Evolutionary conservation across 129 eudicot genomes (phyloP), one percentile per base, ranked within the genome.

Genomic region (Arctium minus): DNA sequence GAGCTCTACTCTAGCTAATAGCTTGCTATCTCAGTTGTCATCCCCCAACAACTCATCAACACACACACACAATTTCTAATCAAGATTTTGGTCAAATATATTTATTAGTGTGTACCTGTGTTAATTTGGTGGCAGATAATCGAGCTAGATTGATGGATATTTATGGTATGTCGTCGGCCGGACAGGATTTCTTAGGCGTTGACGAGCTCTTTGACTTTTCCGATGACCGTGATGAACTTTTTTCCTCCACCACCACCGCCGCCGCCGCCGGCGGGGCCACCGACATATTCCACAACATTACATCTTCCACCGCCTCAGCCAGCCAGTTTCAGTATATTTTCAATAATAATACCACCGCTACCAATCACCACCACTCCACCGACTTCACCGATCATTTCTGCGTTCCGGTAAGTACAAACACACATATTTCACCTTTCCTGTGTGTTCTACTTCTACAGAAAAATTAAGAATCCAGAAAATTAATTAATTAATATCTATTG

Each of bases 201-300:
- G 95, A 89, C 71, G 92, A 89, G 22, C 83, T 91, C 42, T 40
- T 91, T 8, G 91, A 91, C 84, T 83, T 91, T 48, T 86, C 95
- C 18, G 88, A 77, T 40, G 89, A 86, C 30, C 53, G 89, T 29
- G 88, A 87, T n/a, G 68, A 85, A 36, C 68, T 76, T 78, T 70
- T 71, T 46, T 67, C 82, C 77, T 9, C 90, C 65, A 0, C 88
- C 74, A 13, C 85, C 72, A 5, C 83, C 73, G 69, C 76, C 38
- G n/a, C 82, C 80, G 17, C 72, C 65, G 11, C 70, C 33, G 36
- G 11, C 30, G 18, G 12, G 2, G 11, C 74, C 50, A 44, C 36
- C 31, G 75, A 30, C 36, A 9, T 44, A 4, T 27, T 68, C 65
- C 60, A 69, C 33, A 79, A 69, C 4, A 67, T 79, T n/a, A 56